phyloP scores from a whole-genome alignment of 148 eudicot genomes.

The Arctostaphylos glauca region DNA sequence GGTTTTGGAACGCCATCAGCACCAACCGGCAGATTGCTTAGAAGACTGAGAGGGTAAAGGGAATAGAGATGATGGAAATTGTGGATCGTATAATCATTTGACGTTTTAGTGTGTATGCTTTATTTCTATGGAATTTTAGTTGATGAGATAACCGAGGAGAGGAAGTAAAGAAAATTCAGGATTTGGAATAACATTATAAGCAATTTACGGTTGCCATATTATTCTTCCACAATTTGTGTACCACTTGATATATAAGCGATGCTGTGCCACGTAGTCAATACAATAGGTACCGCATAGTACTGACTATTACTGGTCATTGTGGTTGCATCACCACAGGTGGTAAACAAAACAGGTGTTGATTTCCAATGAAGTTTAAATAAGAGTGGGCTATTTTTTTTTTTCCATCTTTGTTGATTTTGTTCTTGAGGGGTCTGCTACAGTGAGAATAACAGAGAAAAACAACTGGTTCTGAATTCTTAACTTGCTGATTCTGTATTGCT shows the following conservation, averaged over 20 bases:
- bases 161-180: background rate
- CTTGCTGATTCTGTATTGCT: constrained; percentile 1
- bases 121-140: background rate
- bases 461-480: background rate
- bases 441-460: background rate
- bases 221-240: background rate
- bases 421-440: background rate
- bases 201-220: background rate
- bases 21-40: background rate
- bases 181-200: background rate
- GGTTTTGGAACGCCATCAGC: background rate
- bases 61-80: background rate
- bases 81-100: background rate
- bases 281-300: background rate
- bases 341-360: background rate
- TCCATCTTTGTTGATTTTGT: background rate
- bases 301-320: background rate
- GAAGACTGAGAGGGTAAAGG: background rate
- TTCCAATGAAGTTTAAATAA: background rate
- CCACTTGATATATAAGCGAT: background rate
- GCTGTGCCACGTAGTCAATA: background rate
- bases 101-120: background rate
- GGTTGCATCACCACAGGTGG: background rate
- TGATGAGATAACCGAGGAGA: background rate
- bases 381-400: background rate